These are phyloP conservation scores for Cystobasidium slooffiae DNA, from an alignment of 1,284 basidiomycete species.

Conservation along the genomic window DNA sequence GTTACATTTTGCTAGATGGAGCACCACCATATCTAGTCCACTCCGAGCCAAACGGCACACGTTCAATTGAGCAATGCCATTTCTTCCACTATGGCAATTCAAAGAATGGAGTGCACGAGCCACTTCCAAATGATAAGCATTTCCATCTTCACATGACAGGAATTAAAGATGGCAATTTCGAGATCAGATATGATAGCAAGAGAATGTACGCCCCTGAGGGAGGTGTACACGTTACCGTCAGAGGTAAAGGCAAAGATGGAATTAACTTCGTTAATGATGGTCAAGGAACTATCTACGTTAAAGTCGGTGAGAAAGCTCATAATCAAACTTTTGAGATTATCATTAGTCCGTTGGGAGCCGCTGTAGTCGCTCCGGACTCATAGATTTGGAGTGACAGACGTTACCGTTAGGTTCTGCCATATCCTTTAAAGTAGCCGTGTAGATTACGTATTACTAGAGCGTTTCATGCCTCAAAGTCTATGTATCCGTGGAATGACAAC, in stretches of 20 bases:
- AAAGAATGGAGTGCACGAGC: conserved; percentile 34
- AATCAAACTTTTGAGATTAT: conserved; percentile 40
- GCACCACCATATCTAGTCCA: conserved; percentile 35
- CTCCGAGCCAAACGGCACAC: conserved; percentile 3
- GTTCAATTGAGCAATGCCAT: conserved; percentile 23
- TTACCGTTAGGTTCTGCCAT: background rate
- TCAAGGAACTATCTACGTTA: conserved; percentile 24
- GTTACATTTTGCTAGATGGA: too few relatives aligned
- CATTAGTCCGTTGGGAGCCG: conserved; percentile 14
- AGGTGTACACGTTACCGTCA: conserved; percentile 31
- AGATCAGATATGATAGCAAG: conserved; percentile 28
- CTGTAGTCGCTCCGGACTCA: conserved; percentile 24
- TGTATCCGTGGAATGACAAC: too few relatives aligned
- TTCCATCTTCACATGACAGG: conserved; percentile 38
- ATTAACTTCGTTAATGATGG: conserved; percentile 35
- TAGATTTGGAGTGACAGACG: background rate
- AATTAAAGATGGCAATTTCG: conserved; percentile 23
- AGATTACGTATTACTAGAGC: too few relatives aligned
- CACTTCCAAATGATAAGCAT: conserved; percentile 40
- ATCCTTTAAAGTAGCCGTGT: too few relatives aligned
- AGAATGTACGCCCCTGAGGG: conserved; percentile 37
- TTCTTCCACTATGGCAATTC: conserved; percentile 33
- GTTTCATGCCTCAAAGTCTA: too few relatives aligned
- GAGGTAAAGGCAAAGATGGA: conserved; percentile 39
- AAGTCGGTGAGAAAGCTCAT: conserved; percentile 34